A percentile compares a stretch with the other conserved stretches of the same genome.
Conservation (phyloP, 495 filamentous ascomycete genomes). For the Neurospora sublineolata region DNA sequence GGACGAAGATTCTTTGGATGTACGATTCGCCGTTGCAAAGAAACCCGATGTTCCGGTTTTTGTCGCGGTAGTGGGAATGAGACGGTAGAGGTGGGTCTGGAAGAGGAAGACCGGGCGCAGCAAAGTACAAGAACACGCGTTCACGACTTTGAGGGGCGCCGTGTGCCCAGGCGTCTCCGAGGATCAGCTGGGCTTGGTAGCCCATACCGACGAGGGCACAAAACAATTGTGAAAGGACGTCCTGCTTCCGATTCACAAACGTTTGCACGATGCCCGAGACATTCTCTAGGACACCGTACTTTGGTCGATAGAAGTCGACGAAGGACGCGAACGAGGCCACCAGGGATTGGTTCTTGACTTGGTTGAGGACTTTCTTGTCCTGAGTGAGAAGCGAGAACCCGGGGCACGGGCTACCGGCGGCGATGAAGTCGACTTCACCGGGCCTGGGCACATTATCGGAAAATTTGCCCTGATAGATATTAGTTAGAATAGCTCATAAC, state of each 20-base stretch:
- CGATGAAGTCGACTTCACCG: slow-evolving; percentile 56
- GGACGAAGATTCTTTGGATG: slow-evolving; percentile 35
- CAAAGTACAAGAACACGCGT: slow-evolving; percentile 53
- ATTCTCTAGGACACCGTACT: slow-evolving; percentile 65
- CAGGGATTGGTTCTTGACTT: slow-evolving; percentile 54
- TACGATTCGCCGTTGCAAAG: slow-evolving; percentile 50
- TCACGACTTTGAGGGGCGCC: slow-evolving; percentile 50
- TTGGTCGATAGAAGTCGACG: slow-evolving; percentile 60
- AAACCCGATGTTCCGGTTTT: slow-evolving; percentile 35
- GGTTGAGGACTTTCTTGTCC: slow-evolving; percentile 31
- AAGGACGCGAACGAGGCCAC: slow-evolving; percentile 62
- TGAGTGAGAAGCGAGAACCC: slow-evolving; percentile 55
- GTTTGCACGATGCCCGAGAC: slow-evolving; percentile 47
- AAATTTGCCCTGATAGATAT: slow-evolving; percentile 24
- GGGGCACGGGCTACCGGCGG: slow-evolving; percentile 62
- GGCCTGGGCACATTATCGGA: slow-evolving; percentile 35
- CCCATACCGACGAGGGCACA: slow-evolving; percentile 60
- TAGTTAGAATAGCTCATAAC: background rate
- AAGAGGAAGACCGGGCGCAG: slow-evolving; percentile 48
- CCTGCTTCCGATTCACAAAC: slow-evolving; percentile 30
- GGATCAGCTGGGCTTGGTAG: slow-evolving; percentile 54
- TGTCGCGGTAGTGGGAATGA: slow-evolving; percentile 42
- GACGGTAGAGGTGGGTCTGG: slow-evolving; percentile 44
- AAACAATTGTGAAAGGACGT: slow-evolving; percentile 56
- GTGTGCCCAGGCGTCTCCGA: slow-evolving; percentile 56